Conservation (phyloP, 805 yeast species). For the Teunomyces gatunensis region DNA sequence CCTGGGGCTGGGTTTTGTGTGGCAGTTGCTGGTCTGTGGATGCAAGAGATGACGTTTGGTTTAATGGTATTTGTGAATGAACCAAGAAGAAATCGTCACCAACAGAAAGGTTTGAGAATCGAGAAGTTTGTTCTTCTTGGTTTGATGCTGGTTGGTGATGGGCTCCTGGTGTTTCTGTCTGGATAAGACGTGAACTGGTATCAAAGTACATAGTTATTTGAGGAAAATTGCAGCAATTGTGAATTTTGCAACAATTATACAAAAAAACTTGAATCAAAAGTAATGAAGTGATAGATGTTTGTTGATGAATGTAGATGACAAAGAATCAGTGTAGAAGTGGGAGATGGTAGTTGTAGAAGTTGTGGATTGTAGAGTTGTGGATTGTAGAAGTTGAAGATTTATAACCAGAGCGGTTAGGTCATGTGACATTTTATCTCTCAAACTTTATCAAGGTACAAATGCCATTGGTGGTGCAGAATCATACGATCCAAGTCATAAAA, state of each 20-base stretch:
- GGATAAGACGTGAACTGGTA: not conserved
- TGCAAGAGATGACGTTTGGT: not conserved
- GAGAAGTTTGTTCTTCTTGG: not conserved
- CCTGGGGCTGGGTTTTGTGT: conserved; percentile 21
- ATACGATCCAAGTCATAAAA: not conserved
- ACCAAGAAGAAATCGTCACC: conserved; percentile 18
- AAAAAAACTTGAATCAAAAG: not conserved
- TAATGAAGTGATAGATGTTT: not conserved
- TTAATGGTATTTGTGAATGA: conserved; percentile 14
- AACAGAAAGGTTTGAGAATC: conserved; percentile 11
- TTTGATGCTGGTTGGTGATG: not conserved
- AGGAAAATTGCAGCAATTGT: not conserved
- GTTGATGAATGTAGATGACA: not conserved
- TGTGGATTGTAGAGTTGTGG: no score
- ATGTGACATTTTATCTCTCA: not conserved
- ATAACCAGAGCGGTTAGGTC: not conserved
- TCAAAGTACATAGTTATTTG: not conserved
- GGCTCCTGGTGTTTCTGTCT: not conserved
- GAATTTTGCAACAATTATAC: not conserved
- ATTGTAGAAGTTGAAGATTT: no score
- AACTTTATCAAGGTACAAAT: not conserved
- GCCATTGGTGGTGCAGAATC: conserved; percentile 1
- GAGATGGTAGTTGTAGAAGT: no score
- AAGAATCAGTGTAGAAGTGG: no score
- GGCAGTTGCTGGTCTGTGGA: not conserved